These are phyloP conservation scores for Castanospermum australe DNA, from an alignment of 306 rosid genomes.

Conservation along the genomic window DNA sequence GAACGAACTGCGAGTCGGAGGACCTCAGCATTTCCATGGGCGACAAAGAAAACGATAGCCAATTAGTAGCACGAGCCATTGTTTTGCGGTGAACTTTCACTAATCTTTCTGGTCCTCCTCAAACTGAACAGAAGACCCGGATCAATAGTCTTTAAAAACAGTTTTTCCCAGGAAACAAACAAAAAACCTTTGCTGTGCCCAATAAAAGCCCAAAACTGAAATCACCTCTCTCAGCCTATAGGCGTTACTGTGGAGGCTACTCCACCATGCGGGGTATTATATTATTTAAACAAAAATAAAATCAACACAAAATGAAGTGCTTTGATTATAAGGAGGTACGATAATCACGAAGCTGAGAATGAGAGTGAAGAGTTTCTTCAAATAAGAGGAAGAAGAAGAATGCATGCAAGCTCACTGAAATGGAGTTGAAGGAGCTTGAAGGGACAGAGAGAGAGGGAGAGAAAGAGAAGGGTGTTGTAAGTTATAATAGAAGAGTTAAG, in stretches of 20 bases:
- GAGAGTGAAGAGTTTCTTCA: neutral
- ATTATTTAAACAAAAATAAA: neutral
- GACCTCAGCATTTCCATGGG: constrained; percentile 85
- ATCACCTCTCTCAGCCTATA: constrained; percentile 22
- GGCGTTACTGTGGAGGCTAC: constrained; percentile 38
- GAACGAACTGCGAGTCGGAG: constrained; percentile 53
- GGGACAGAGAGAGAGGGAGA: neutral
- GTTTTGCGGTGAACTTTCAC: neutral
- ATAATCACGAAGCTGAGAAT: constrained; percentile 24
- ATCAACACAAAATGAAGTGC: neutral
- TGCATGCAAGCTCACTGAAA: constrained; percentile 72
- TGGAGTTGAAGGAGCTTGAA: constrained; percentile 11
- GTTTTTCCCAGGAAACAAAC: constrained; percentile 28
- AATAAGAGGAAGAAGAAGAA: too few relatives aligned
- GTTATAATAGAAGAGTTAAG: constrained; percentile 41
- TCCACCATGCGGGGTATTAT: neutral
- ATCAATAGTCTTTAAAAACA: neutral
- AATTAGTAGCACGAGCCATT: constrained; percentile 84
- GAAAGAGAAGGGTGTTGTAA: constrained; percentile 19
- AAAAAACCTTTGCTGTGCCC: neutral
- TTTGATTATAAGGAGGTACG: neutral
- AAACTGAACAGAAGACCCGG: neutral
- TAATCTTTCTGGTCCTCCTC: neutral
- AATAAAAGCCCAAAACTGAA: constrained; percentile 28
- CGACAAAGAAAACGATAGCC: constrained; percentile 88